Base-by-base conservation (phyloP, 306 rosid species). In the Cucumis cinereus region DNA sequence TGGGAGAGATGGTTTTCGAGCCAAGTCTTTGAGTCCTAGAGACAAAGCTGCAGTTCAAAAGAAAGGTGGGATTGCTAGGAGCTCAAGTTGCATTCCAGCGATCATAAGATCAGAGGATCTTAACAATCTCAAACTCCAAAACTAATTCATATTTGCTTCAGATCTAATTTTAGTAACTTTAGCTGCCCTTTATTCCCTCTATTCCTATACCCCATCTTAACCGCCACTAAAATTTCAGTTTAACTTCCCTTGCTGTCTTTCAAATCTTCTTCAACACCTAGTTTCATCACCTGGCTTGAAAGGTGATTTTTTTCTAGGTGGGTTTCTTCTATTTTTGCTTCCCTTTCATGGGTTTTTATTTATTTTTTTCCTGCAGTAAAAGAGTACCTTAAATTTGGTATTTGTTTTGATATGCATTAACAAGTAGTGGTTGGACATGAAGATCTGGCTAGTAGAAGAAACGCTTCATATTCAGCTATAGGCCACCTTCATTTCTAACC, bases 21-120 rank as follows among this genome's bases (percentile, higher is more conserved):
- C 87, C 0, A 89, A 89, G 79, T 95, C 98, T n/a, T 79, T 88
- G 64, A 94, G 93, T 79, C 97, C 97, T 7, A 88, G 88, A 47
- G 97, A 91, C 54, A 85, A 86, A 71, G 89, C 77, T 24, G 84
- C 78, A 20, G 83, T 40, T 0, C 70, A 63, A n/a, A 88, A 87
- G 78, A 90, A 87, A 74, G 90, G 85, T 54, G 90, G 83, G 6
- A 83, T 95, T 74, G 77, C 93, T 50, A 84, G 99, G 83, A 95
- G 96, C 58, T 88, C 98, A 24, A 95, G 99, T 73, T 95, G 99
- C 60, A 95, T 95, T 80, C 88, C 98, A 2, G 90, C 96, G 1
- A 81, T 95, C 53, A 95, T 95, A 3, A 89, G 84, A 86, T 24
- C 76, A 72, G 61, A 72, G 43, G 98, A 88, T 55, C 71, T 90